Evolutionary conservation across 306 rosid species (phyloP), one percentile per base, ranked within the genome.

Genomic region (Dryas drummondii): DNA sequence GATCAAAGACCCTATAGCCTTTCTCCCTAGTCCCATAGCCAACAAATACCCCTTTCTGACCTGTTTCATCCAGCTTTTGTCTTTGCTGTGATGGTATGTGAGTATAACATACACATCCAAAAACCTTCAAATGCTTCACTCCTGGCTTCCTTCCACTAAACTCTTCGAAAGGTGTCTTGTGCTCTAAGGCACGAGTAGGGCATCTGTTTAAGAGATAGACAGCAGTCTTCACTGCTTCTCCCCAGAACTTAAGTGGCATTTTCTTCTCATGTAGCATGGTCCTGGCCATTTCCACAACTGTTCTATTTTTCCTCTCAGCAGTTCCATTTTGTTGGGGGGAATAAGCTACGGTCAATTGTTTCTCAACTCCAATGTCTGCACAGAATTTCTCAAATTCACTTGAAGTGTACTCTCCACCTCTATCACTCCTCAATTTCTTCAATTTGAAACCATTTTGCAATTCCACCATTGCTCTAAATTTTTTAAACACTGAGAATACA

Each of bases 361-460:
- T 16, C 32, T 54, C 44, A 3, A 72, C 10, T 9, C 66, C 53
- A 19, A 17, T 41, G 7, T 54, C 53, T 15, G 41, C 52, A 49
- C 73, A 68, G 49, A 47, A 68, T 5, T 68, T 68, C 1, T 68
- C 16, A 16, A 68, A 60, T 60, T 60, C 66, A 2, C 17, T 11
- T 5, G 60, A 55, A 55, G 60, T 55, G 3, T 12, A 55, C 7
- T 32, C 37, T 32, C 37, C 37, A 32, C 37, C 37, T 32, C 37
- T 32, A 32, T 32, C 37, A 32, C 37, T 32, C 3, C 37, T 32
- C 37, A 32, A 32, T 32, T 32, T 32, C 37, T 32, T 32, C 37
- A 32, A 2, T 17, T 55, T 66, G 71, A 15, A n/a, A 14, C 9
- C 47, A 4, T 4, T 6, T 70, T 70, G n/a, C 46, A 51, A 51